Evolutionary conservation across 495 filamentous ascomycete genomes (phyloP).

Genomic region (Neurospora pannonica): DNA sequence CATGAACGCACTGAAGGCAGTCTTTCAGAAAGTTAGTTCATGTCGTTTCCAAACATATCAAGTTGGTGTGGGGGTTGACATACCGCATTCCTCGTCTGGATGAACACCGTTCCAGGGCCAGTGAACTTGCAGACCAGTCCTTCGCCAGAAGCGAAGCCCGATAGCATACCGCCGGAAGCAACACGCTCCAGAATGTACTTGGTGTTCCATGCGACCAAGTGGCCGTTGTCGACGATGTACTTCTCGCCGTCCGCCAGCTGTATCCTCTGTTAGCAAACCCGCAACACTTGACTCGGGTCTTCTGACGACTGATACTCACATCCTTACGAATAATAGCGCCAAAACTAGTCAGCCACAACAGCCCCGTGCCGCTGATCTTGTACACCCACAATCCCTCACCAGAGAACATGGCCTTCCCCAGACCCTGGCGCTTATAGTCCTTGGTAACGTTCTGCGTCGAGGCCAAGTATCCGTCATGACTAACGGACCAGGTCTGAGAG

Average conservation of each 20-base stretch:
- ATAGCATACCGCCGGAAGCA: constrained; percentile 81
- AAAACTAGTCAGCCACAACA: constrained; percentile 85
- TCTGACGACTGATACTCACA: constrained; percentile 42
- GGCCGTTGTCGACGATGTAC: constrained; percentile 92
- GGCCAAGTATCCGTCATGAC: constrained; percentile 70
- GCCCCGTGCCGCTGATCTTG: constrained; percentile 66
- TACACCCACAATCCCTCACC: constrained; percentile 92
- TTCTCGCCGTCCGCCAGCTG: constrained; percentile 68
- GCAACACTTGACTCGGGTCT: not conserved
- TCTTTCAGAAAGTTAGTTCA: constrained; percentile 11
- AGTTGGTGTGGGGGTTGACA: constrained; percentile 13
- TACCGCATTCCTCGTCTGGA: constrained; percentile 84
- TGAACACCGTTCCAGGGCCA: constrained; percentile 84
- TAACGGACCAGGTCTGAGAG: constrained; percentile 67
- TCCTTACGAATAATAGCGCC: constrained; percentile 95
- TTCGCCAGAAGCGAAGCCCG: constrained; percentile 66
- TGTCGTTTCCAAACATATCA: not conserved
- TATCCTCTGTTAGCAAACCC: not conserved
- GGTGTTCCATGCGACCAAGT: constrained; percentile 95
- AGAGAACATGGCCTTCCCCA: constrained; percentile 88
- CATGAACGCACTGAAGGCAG: constrained; percentile 38
- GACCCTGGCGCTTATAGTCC: constrained; percentile 75
- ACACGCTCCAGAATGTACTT: constrained; percentile 85
- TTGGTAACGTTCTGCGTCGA: constrained; percentile 68
- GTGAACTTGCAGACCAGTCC: constrained; percentile 90